Evolutionary conservation across 441 rosid genomes (phyloP), one percentile per base, ranked within the genome.

Genomic region (Jatropha multifida): DNA sequence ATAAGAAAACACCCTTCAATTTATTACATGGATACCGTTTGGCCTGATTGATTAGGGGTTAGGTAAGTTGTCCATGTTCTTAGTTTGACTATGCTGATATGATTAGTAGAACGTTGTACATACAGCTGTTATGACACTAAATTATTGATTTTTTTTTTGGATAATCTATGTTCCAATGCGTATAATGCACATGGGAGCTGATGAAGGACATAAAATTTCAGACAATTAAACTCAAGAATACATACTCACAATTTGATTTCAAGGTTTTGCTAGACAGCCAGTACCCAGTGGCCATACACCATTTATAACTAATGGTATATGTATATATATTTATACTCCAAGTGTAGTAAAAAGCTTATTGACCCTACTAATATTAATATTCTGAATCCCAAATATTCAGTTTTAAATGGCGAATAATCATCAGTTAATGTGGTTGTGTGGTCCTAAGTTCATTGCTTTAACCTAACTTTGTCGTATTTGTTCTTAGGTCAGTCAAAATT

Each of bases 61-160:
- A 59, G 55, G 66, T 60, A 59, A 59, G 40, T 14, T 27, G 18
- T 9, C 56, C 74, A 42, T 40, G 54, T 59, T 72, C 75, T 44
- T 72, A 41, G 15, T 42, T 72, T 72, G 56, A 72, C 66, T 62
- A 8, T 14, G n/a, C 15, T 27, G 17, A 60, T 62, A 59, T 71
- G 11, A 56, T 59, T 58, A 26, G 7, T 58, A 26, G 7, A 71
- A 42, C 17, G 5, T 32, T 61, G 38, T 23, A 42, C 51, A 61
- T 58, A 20, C 51, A 61, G 65, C 68, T 65, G 48, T n/a, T 40
- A 32, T 54, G 9, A 20, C 18, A 40, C n/a, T 56, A 20, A 70
- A 38, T 69, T 38, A 20, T 38, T 32, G 32, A 12, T 14, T 4
- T 69, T 69, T 6, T 51, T 51, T 3, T 51, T 14, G 7, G 17